Base-by-base conservation (phyloP, 352 stramenopile genomes). In the Pythium guiyangense region DNA sequence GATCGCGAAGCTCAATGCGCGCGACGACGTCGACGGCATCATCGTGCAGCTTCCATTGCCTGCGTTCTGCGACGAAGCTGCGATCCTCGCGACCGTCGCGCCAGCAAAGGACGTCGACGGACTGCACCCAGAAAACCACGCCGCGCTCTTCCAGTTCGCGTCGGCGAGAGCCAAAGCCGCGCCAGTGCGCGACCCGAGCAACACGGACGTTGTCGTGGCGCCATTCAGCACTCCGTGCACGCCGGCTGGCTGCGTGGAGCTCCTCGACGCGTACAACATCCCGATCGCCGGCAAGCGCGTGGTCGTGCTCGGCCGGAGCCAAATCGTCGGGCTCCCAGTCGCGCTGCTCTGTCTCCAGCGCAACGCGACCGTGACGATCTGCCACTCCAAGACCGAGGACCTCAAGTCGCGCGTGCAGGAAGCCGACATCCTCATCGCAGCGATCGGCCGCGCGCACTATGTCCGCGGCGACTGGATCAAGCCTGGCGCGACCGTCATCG, bases 301-400 rank as follows among this genome's bases (percentile, higher is more conserved):
- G 6, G 97, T 99, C 9, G 96, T 99, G 20, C 76, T 99, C 22
- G 97, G 97, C 1, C 84, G 98, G 56, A 96, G 81, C 52, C 98
- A 99, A 74, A 95, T 99, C 60, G 98, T 99, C 3, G 97, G 98
- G 15, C 84, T 99, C 53, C 98, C 97, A 1, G 86, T 99, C 43
- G 90, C 94, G 39, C 75, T 98, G 47, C 68, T 99, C 6, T 85
- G 99, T 50, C 76, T 99, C 59, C 88, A 96, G 51, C 79, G 86
- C 43, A 97, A 99, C 73, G 96, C 96, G 18, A 99, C 97, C 0
- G 96, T 99, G 8, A 99, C 97, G 14, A 97, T 99, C 60, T 97
- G 96, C 50, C 97, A 99, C 76, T 99, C 94, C 4, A 75, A 82
- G 14, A 99, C 96, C 0, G 62, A 79, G 18, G 71, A 99, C 68